Evolutionary conservation across 179 eudicot genomes (phyloP).

Genomic region (Spergularia azorica): DNA sequence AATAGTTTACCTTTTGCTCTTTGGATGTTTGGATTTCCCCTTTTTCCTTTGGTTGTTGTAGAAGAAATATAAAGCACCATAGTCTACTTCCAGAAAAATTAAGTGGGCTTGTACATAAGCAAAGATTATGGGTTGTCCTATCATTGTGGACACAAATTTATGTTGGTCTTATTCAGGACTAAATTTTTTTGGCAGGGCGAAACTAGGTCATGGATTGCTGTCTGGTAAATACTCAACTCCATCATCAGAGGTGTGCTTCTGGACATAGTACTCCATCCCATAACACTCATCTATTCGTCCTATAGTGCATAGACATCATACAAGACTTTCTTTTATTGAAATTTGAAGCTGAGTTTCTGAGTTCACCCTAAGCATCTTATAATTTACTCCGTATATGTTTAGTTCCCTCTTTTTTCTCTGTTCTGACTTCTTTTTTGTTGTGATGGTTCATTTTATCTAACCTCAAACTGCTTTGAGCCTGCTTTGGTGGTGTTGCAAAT

Average conservation of each 20-base stretch:
- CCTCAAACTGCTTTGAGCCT: too few species aligned
- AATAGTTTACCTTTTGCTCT: too few species aligned
- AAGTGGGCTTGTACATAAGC: neutral
- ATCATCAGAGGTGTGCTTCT: constrained; percentile 59
- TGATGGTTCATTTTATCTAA: too few species aligned
- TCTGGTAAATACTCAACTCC: constrained; percentile 92
- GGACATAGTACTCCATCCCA: neutral
- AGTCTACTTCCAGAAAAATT: too few species aligned
- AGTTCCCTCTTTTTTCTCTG: too few species aligned
- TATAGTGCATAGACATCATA: neutral
- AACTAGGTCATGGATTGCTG: constrained; percentile 85
- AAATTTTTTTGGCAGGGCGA: constrained; percentile 51
- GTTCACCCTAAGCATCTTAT: neutral
- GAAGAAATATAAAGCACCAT: too few species aligned
- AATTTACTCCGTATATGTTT: neutral
- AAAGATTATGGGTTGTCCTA: neutral
- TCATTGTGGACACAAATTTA: neutral
- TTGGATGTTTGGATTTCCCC: too few species aligned
- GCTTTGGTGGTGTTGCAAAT: too few species aligned
- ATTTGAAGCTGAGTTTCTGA: constrained; percentile 1
- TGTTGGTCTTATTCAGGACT: constrained; percentile 9
- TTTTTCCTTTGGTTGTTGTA: too few species aligned
- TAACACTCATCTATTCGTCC: constrained; percentile 17
- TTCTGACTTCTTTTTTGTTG: too few species aligned
- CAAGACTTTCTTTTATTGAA: neutral